Base-by-base conservation (phyloP, 768 basidiomycete genomes). In the Pleurotus eryngii region DNA sequence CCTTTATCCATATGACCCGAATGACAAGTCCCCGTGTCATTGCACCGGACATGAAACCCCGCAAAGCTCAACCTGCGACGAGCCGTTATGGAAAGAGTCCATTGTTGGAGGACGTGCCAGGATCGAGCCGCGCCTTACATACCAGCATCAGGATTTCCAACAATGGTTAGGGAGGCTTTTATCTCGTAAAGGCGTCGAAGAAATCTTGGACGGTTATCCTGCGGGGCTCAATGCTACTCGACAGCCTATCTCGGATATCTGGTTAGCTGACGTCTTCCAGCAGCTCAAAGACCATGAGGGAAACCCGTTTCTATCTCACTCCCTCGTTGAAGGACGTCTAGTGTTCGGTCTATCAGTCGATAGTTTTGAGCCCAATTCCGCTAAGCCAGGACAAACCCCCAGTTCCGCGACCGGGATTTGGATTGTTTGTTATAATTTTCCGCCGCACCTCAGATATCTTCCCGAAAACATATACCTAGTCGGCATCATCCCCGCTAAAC, bases 401-500 rank as follows among this genome's bases (percentile, higher is more conserved):
- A 45, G 4, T n/a, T 56, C 55, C 8, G 11, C 17, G 8, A 45
- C 42, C 5, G 14, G 18, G n/a, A 48, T 56, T 2, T 15, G 12
- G 12, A 46, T 56, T 17, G 24, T 42, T 22, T 48, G 46, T 26
- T 26, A 46, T 20, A 56, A 56, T 22, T 26, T 56, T 27, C 55
- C 55, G 7, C 9, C n/a, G 6, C 12, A n/a, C 26, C 42, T 56
- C 2, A 40, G 43, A 26, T 56, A 63, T 38, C 59, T 61, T 4
- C 60, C 58, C 0, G 66, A 77, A 22, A 75, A 81, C 57, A 65
- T 79, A 58, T 78, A 69, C 57, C 61, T 76, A 0, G 68, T 66
- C 0, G 74, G 68, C 0, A 55, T 76, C 37, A 72, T 76, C 3
- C 75, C 73, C 1, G 51, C 63, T 3, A 67, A 76, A n/a, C 75